Conservation (phyloP, 2,329 filamentous ascomycete genomes). For the Beauveria bassiana region DNA sequence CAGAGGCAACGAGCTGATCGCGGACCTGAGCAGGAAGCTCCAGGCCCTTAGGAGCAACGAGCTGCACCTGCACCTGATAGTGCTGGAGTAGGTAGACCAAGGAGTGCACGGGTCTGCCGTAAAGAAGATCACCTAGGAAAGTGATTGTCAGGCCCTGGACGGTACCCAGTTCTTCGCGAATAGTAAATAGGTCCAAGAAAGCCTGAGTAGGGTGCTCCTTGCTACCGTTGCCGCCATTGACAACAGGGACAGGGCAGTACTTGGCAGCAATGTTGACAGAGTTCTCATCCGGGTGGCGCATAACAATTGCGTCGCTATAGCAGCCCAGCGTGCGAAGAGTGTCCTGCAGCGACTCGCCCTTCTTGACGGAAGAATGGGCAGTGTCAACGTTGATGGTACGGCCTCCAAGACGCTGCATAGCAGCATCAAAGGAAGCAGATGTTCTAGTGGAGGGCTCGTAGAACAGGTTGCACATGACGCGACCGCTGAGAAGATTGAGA, state of each 20-base stretch:
- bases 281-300: constrained; percentile 80
- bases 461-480: constrained; percentile 87
- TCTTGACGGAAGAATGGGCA: constrained; percentile 78
- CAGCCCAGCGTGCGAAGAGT: constrained; percentile 88
- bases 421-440: constrained; percentile 90
- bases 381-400: constrained; percentile 77
- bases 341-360: constrained; percentile 90
- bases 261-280: constrained; percentile 78
- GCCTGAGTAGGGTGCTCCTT: constrained; percentile 96
- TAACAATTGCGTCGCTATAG: constrained; percentile 92
- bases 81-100: constrained; percentile 88
- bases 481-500: constrained; percentile 76
- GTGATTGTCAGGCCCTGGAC: constrained; percentile 94
- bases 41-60: constrained; percentile 76
- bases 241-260: constrained; percentile 82
- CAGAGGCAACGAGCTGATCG: constrained; percentile 61
- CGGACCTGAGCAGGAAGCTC: constrained; percentile 68
- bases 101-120: constrained; percentile 92
- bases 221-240: constrained; percentile 95
- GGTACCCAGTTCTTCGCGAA: constrained; percentile 92
- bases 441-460: constrained; percentile 96
- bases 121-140: constrained; percentile 86
- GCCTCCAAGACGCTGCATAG: constrained; percentile 96
- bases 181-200: constrained; percentile 95
- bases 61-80: constrained; percentile 91